Evolutionary conservation across 176 grass and related monocot genomes (phyloP), one percentile per base, ranked within the genome.

Genomic region (Eremochloa ophiuroides): DNA sequence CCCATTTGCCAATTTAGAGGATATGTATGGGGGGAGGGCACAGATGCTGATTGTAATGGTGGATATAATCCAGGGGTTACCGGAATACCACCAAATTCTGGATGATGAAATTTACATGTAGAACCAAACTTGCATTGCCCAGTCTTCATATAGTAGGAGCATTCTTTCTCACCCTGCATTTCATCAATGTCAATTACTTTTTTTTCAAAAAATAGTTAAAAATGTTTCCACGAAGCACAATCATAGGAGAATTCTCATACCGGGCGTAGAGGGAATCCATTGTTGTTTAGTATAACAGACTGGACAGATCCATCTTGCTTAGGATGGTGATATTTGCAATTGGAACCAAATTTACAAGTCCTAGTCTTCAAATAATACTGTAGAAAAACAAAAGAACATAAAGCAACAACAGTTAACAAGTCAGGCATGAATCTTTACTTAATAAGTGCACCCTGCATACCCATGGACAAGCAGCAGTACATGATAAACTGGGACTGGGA

Each of bases 251-350:
- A 78, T 29, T 84, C 86, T 64, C 83, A 73, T 64, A 95, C 93
- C 82, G 6, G 86, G 16, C 96, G 89, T 56, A 93, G 77, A 50
- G 96, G 96, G 61, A 88, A 93, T 84, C 93, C 93, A 88, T 38
- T 75, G 65, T 81, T 92, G 81, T 99, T 99, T 84, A 99, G 80
- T 31, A 90, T 69, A 77, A 87, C 76, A 75, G 88, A 87, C 53
- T 83, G 88, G 22, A 89, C 66, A 44, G 84, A 78, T 41, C 82
- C 86, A 84, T 81, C 88, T 88, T 95, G 93, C 77, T 91, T 93
- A 35, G 96, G 96, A 79, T 99, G 96, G 82, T 93, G 86, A 86
- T 95, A 95, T 84, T 99, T 99, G 86, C 96, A 99, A 55, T 88
- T 90, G 58, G 91, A 86, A 62, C 87, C 88, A 81, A 90, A 99